These are phyloP conservation scores for Favolaschia claudopus DNA, from an alignment of 768 basidiomycete species.

Conservation along the genomic window DNA sequence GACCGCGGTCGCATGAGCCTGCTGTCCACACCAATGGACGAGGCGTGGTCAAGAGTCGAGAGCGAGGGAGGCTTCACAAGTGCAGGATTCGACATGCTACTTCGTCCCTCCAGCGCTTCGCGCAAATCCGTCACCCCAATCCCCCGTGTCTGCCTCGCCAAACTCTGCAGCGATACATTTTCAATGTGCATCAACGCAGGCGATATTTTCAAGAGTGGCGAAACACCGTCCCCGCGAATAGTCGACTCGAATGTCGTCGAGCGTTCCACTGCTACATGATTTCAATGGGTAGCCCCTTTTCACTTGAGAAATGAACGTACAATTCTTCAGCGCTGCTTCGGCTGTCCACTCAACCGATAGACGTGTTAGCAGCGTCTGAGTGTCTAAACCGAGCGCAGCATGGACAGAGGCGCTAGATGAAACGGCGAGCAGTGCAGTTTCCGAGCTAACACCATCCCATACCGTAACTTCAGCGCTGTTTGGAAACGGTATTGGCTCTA, in stretches of 20 bases:
- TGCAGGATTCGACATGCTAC: conserved; percentile 81
- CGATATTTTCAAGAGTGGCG: conserved; percentile 81
- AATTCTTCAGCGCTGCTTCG: conserved; percentile 75
- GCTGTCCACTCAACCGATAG: conserved; percentile 75
- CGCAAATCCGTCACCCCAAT: conserved; percentile 89
- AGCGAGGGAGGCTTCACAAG: conserved; percentile 74
- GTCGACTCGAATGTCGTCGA: conserved; percentile 61
- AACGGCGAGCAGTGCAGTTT: conserved; percentile 64
- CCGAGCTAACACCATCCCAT: conserved; percentile 58
- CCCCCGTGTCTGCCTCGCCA: conserved; percentile 78
- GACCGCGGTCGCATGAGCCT: conserved; percentile 43
- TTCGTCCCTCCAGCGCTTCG: conserved; percentile 88
- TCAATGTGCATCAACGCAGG: conserved; percentile 91
- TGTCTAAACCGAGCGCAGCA: conserved; percentile 70
- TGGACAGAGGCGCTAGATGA: conserved; percentile 62
- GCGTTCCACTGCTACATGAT: conserved; percentile 59
- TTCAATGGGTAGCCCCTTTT: background rate
- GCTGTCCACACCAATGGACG: conserved; percentile 51
- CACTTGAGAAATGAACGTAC: conserved; percentile 52
- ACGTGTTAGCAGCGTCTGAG: conserved; percentile 58
- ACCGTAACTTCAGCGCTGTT: conserved; percentile 31
- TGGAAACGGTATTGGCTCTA: conserved; percentile 52
- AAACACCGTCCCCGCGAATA: conserved; percentile 69
- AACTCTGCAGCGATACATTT: conserved; percentile 86
- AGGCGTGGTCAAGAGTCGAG: conserved; percentile 77